Conservation (phyloP, 2,329 filamentous ascomycete genomes). For the Periconia sp. region DNA sequence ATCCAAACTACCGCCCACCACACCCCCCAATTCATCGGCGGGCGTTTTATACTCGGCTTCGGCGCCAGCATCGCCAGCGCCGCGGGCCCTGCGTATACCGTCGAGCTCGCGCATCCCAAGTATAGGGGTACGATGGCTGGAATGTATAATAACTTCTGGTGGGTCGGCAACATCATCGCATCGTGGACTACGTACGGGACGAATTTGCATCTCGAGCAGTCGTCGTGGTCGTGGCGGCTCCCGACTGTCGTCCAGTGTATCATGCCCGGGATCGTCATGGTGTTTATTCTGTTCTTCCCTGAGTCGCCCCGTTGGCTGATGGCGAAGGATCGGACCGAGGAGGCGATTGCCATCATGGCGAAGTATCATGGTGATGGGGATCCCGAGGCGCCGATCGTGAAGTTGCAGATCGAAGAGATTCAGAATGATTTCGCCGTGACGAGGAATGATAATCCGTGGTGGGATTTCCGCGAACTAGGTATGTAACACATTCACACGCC, state of each 20-base stretch:
- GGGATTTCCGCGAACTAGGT: constrained; percentile 36
- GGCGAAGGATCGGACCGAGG: constrained; percentile 56
- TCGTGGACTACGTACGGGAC: constrained; percentile 25
- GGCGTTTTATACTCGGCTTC: constrained; percentile 44
- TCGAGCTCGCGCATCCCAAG: constrained; percentile 63
- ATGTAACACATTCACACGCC: too few species aligned
- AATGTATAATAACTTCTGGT: constrained; percentile 54
- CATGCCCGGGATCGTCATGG: constrained; percentile 46
- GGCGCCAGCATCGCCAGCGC: constrained; percentile 60
- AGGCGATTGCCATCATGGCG: constrained; percentile 60
- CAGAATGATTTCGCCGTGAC: constrained; percentile 29
- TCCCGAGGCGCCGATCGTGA: constrained; percentile 34
- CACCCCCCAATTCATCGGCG: constrained; percentile 56
- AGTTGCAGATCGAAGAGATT: constrained; percentile 43
- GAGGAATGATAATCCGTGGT: constrained; percentile 38
- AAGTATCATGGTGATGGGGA: constrained; percentile 59
- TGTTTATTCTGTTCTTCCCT: constrained; percentile 56
- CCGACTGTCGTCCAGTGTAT: constrained; percentile 36
- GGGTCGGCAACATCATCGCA: constrained; percentile 37
- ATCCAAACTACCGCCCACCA: constrained; percentile 53
- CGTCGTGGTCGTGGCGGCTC: constrained; percentile 56
- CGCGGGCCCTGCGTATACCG: constrained; percentile 60
- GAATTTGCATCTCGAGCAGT: constrained; percentile 41
- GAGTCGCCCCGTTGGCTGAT: constrained; percentile 64
- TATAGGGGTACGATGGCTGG: constrained; percentile 63